These are phyloP conservation scores for Cyberlindnera misumaiensis DNA, from an alignment of 805 yeast genomes.

Conservation along the genomic window DNA sequence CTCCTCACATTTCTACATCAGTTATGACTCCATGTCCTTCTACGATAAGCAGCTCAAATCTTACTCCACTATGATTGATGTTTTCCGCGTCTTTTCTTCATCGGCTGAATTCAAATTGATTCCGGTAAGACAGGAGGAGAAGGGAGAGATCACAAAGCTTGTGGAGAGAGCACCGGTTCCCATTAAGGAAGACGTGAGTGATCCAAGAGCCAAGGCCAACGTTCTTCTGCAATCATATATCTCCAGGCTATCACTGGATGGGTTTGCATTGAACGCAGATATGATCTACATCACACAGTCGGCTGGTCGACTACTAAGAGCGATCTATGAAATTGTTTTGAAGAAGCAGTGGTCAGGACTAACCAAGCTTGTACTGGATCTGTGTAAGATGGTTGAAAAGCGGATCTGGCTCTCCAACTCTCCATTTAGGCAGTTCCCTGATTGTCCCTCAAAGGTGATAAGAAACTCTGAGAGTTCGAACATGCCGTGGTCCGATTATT, in stretches of 20 bases:
- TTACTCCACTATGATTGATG: constrained; percentile 60
- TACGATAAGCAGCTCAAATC: constrained; percentile 61
- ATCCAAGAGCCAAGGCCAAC: constrained; percentile 72
- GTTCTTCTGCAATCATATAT: constrained; percentile 80
- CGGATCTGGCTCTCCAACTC: constrained; percentile 81
- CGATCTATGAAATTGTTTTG: constrained; percentile 72
- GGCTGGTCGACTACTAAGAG: constrained; percentile 83
- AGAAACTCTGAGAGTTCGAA: constrained; percentile 71
- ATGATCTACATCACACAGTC: constrained; percentile 91
- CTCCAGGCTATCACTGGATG: constrained; percentile 69
- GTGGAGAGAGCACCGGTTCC: constrained; percentile 81
- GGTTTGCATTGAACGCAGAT: constrained; percentile 88
- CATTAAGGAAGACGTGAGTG: constrained; percentile 60
- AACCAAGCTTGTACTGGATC: constrained; percentile 47
- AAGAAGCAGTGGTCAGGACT: constrained; percentile 65
- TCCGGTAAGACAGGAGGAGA: constrained; percentile 84
- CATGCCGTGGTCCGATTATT: constrained; percentile 76
- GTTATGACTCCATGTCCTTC: constrained; percentile 61
- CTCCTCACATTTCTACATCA: constrained; percentile 82
- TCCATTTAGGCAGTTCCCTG: constrained; percentile 77
- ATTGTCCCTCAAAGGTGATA: constrained; percentile 66
- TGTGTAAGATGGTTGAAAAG: constrained; percentile 75
- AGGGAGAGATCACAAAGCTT: constrained; percentile 60
- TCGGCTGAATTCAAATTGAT: constrained; percentile 83
- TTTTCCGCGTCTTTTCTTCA: constrained; percentile 67